phyloP scores from a whole-genome alignment of 371 early-diverging fungal genomes.

The Dinochytrium kinnereticum region DNA sequence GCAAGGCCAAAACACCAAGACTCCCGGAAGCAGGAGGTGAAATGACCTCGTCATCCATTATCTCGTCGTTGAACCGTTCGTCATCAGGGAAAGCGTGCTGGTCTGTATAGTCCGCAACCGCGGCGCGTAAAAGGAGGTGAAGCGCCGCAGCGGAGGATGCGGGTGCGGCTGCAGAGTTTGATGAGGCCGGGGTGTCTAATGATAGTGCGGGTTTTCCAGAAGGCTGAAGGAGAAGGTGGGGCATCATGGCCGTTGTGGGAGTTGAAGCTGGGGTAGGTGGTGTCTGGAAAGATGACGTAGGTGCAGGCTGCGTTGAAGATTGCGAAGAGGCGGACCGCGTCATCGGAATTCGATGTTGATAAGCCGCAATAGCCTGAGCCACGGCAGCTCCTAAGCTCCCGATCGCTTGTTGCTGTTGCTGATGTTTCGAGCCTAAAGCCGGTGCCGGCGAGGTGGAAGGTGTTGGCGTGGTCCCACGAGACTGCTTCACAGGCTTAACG shows the following conservation, averaged over 20 bases:
- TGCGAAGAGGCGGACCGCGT: no score
- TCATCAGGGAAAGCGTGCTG: not conserved
- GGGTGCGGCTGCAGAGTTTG: not conserved
- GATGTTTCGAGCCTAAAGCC: no score
- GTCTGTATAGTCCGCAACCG: constrained; percentile 11
- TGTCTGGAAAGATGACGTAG: no score
- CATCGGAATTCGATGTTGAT: no score
- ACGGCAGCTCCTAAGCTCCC: not conserved
- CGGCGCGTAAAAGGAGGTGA: not conserved
- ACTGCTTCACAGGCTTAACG: not conserved
- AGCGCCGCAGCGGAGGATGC: not conserved
- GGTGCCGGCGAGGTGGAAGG: not conserved
- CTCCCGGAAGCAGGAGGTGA: no score
- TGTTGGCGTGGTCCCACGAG: not conserved
- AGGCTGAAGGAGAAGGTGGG: no score
- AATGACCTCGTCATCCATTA: not conserved
- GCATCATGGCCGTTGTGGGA: no score
- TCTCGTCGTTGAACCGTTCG: not conserved
- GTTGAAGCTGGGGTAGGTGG: no score
- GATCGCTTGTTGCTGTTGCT: not conserved
- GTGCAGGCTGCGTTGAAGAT: no score
- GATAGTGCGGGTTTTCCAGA: no score
- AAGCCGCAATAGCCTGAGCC: constrained; percentile 5
- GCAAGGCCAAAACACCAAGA: no score
- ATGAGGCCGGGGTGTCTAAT: not conserved